Conservation (phyloP, 164 flowering plant species). For the Vitis rupestris region DNA sequence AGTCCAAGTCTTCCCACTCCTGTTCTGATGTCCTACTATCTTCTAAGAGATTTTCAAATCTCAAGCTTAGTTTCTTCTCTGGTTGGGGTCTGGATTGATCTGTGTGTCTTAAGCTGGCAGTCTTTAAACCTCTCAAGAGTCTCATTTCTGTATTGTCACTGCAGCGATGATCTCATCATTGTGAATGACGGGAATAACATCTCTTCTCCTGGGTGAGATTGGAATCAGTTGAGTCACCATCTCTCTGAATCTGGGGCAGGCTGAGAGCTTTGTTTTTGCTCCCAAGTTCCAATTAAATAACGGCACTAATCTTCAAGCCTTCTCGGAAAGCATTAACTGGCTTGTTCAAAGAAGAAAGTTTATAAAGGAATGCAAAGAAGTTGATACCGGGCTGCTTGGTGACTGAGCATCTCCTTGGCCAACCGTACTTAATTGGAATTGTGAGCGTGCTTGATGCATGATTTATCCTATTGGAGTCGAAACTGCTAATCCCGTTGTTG, state of each 20-base stretch:
- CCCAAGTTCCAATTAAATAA: too few species aligned
- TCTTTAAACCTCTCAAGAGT: constrained; percentile 10
- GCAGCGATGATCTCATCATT: constrained; percentile 12
- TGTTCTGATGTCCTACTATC: constrained; percentile 10
- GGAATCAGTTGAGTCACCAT: constrained; percentile 81
- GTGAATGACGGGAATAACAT: background rate
- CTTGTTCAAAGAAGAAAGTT: too few species aligned
- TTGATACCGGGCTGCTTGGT: too few species aligned
- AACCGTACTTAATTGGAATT: too few species aligned
- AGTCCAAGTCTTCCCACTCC: constrained; percentile 14
- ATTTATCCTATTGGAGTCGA: too few species aligned
- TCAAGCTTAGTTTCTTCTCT: background rate
- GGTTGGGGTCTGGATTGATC: constrained; percentile 6
- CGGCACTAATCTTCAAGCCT: too few species aligned
- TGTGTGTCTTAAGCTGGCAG: background rate
- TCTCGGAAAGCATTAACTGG: too few species aligned
- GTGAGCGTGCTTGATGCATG: too few species aligned
- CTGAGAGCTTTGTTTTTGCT: too few species aligned
- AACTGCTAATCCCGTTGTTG: too few species aligned
- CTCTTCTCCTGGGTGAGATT: constrained; percentile 66
- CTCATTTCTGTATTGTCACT: constrained; percentile 21
- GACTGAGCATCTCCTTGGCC: too few species aligned
- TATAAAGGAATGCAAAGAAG: too few species aligned
- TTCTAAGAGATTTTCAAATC: constrained; percentile 19
- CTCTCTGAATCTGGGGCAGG: constrained; percentile 56